phyloP scores from a whole-genome alignment of 495 filamentous ascomycete genomes.

The Astrothelium macrocarpum region DNA sequence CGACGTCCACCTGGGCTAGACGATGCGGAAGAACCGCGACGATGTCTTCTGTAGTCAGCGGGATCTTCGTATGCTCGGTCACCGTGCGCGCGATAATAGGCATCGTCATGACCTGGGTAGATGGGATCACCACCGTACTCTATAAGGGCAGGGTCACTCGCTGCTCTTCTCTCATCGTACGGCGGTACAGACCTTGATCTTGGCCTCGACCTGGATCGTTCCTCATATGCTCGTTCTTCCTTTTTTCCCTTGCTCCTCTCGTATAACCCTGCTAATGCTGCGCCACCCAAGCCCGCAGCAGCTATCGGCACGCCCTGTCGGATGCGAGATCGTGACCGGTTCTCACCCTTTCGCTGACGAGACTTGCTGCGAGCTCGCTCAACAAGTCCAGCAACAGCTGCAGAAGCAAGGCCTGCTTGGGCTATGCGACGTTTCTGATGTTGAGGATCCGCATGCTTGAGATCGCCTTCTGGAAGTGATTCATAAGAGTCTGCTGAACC shows the following conservation, averaged over 20 bases:
- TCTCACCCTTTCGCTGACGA: constrained; percentile 43
- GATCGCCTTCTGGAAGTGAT: constrained; percentile 24
- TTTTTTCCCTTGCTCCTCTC: constrained; percentile 64
- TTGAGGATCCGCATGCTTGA: constrained; percentile 42
- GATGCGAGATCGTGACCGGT: constrained; percentile 51
- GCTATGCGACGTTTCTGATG: constrained; percentile 61
- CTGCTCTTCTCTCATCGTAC: constrained; percentile 40
- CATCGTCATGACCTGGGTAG: constrained; percentile 19
- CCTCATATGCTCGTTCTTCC: constrained; percentile 45
- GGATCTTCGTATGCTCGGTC: constrained; percentile 17
- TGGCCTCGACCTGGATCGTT: constrained; percentile 38
- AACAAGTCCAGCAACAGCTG: constrained; percentile 65
- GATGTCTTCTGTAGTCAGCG: constrained; percentile 17
- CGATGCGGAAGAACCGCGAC: constrained; percentile 33
- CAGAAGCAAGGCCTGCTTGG: constrained; percentile 67
- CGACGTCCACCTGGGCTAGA: constrained; percentile 45
- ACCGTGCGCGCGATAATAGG: constrained; percentile 23
- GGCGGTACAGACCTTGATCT: constrained; percentile 38
- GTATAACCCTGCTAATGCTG: constrained; percentile 70
- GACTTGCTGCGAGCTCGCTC: constrained; percentile 68
- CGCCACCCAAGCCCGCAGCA: constrained; percentile 67
- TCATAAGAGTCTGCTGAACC: constrained; percentile 1
- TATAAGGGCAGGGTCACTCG: constrained; percentile 64
- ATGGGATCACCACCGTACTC: constrained; percentile 63
- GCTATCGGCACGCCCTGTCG: constrained; percentile 55